These are phyloP conservation scores for Graphilbum fragrans DNA, from an alignment of 2,329 filamentous ascomycete species.

Conservation along the genomic window DNA sequence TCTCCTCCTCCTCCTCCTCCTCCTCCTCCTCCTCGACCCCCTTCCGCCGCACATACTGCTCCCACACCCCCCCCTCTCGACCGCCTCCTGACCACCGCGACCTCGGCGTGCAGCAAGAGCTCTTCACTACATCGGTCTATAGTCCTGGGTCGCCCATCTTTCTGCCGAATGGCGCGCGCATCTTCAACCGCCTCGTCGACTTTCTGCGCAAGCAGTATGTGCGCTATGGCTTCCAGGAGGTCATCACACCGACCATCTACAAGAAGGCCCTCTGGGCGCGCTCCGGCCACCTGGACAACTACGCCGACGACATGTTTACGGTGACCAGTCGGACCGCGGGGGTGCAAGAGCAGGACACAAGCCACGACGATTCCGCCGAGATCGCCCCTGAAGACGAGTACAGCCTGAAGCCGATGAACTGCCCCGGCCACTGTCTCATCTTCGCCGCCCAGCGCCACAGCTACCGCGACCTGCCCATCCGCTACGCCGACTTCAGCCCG, in stretches of 20 bases:
- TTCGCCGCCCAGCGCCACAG: slow-evolving; percentile 74
- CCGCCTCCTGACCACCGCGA: slow-evolving; percentile 42
- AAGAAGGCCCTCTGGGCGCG: slow-evolving; percentile 79
- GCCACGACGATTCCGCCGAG: background rate
- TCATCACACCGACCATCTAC: slow-evolving; percentile 83
- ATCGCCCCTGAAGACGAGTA: slow-evolving; percentile 47
- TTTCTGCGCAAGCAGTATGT: slow-evolving; percentile 78
- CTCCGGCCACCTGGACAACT: slow-evolving; percentile 81
- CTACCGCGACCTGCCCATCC: slow-evolving; percentile 81
- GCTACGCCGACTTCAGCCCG: slow-evolving; percentile 92
- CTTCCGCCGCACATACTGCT: background rate
- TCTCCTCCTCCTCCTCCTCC: background rate
- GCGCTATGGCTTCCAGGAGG: slow-evolving; percentile 76
- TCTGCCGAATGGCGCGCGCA: slow-evolving; percentile 65
- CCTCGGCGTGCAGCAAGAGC: slow-evolving; percentile 53
- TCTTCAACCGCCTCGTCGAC: slow-evolving; percentile 73
- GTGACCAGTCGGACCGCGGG: slow-evolving; percentile 46
- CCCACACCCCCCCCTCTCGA: slow-evolving; percentile 8
- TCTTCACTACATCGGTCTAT: slow-evolving; percentile 69
- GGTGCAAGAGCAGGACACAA: slow-evolving; percentile 17
- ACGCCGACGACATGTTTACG: slow-evolving; percentile 85
- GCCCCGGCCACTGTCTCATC: slow-evolving; percentile 84
- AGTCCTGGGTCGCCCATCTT: slow-evolving; percentile 81
- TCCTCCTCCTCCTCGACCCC: background rate
- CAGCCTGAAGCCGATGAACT: slow-evolving; percentile 92